Evolutionary conservation across 2,329 filamentous ascomycete species (phyloP).

Genomic region (Clathrospora elynae): DNA sequence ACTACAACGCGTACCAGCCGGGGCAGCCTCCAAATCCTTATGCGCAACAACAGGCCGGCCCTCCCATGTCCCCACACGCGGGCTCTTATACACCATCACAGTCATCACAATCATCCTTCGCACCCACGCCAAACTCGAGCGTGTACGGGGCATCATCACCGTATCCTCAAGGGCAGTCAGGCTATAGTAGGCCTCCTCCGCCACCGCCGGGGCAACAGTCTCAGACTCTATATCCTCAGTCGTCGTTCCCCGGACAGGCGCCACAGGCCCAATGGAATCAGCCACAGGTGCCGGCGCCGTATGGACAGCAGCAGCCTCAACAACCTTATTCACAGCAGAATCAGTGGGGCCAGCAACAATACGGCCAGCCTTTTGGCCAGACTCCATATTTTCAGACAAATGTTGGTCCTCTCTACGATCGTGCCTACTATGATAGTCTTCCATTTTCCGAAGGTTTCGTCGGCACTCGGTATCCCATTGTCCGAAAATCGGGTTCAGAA

Average conservation of each 20-base stretch:
- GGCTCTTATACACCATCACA: constrained; percentile 47
- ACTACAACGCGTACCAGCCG: constrained; percentile 40
- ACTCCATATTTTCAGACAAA: constrained; percentile 25
- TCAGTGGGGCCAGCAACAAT: constrained; percentile 35
- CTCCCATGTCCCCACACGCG: constrained; percentile 43
- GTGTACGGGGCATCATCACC: constrained; percentile 48
- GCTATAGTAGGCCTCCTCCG: constrained; percentile 44
- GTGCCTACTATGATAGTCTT: background rate
- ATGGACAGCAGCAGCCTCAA: constrained; percentile 33
- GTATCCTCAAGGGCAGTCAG: constrained; percentile 43
- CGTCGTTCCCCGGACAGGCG: constrained; percentile 21
- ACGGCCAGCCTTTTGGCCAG: constrained; percentile 43
- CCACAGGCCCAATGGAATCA: constrained; percentile 28
- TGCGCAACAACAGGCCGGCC: constrained; percentile 31
- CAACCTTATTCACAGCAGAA: constrained; percentile 33
- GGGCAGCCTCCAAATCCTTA: constrained; percentile 38
- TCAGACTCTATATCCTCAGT: constrained; percentile 21
- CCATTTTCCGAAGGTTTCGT: background rate
- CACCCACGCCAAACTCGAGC: constrained; percentile 43
- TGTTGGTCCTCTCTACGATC: constrained; percentile 25
- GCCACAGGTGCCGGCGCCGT: constrained; percentile 40
- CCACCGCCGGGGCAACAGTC: constrained; percentile 39
- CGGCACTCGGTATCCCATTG: too few species aligned
- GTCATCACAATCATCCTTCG: constrained; percentile 53
- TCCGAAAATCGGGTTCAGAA: too few species aligned